Base-by-base conservation (phyloP, 495 filamentous ascomycete genomes). In the Penicillium robsamsonii region DNA sequence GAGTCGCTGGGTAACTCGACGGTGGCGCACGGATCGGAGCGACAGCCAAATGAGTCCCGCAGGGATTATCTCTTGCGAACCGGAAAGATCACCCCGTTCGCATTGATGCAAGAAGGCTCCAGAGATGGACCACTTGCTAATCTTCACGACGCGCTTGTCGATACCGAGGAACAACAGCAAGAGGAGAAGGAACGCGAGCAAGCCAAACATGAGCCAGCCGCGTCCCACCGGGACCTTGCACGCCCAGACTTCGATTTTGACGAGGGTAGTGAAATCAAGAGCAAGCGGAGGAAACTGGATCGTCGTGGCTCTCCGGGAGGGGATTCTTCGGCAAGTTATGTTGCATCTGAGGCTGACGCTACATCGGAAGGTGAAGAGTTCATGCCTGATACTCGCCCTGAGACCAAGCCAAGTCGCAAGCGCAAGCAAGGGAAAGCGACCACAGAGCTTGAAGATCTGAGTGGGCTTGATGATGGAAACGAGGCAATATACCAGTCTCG, bases 1-100 rank as follows among this genome's bases (percentile, higher is more conserved):
- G 71, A 78, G 50, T 74, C 76, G 33, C 72, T 83, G 44, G 77
- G 77, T 11, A 68, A 72, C 17, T 63, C 63, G 1, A 62, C 65
- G 7, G 70, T 76, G 22, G 70, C 70, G 2, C 63, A 63, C 46
- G 78, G 78, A 5, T 80, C 82, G 35, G 77, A 76, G 57, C 83
- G 81, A 50, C 69, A 92, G 56, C 84, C 89, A 15, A 85, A 87
- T 61, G 94, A 97, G 73, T 91, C 81, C 13, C 84, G 89, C 49
- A 82, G 92, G 46, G 91, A 95, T 29, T 97, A 90, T 68, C 81
- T 98, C 46, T 92, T 98, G 33, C 83, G 94, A 6, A 98, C 93
- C 0, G 94, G 94, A 50, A 96, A 97, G 70, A 98, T 98, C 61
- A 98, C 94, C 0, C 94, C 94, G 0, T 97, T 98, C 56, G 87